phyloP scores from a whole-genome alignment of 108 stramenopile species.

The Skeletonema grethae region DNA sequence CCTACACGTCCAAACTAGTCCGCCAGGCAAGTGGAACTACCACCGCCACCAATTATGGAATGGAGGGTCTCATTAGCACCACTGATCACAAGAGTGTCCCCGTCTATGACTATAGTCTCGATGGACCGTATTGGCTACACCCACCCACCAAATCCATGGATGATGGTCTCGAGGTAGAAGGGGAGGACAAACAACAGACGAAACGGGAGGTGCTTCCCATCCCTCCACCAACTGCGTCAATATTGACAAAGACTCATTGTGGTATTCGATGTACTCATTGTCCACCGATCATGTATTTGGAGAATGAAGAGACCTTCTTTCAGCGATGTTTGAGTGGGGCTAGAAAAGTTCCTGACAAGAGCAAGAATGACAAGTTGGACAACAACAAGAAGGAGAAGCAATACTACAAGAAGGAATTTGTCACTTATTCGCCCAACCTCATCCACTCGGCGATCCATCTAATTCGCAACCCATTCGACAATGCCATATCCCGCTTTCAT shows the following conservation, averaged over 20 bases:
- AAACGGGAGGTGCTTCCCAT: background rate
- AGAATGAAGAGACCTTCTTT: slow-evolving; percentile 24
- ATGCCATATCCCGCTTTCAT: slow-evolving; percentile 73
- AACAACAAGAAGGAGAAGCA: slow-evolving; percentile 1
- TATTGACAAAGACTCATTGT: slow-evolving; percentile 85
- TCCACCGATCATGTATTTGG: slow-evolving; percentile 61
- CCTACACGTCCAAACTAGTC: slow-evolving; percentile 42
- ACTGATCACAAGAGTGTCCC: slow-evolving; percentile 35
- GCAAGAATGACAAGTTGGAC: slow-evolving; percentile 3
- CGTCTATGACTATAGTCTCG: slow-evolving; percentile 30
- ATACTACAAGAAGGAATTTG: slow-evolving; percentile 34
- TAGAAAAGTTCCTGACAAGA: slow-evolving; percentile 28
- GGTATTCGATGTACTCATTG: slow-evolving; percentile 66
- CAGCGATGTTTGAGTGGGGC: slow-evolving; percentile 35
- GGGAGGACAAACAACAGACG: background rate
- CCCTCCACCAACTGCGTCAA: slow-evolving; percentile 40
- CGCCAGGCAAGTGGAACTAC: slow-evolving; percentile 27
- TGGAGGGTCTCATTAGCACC: slow-evolving; percentile 27
- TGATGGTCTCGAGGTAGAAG: slow-evolving; percentile 3
- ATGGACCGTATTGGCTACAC: slow-evolving; percentile 42
- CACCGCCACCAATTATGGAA: slow-evolving; percentile 51
- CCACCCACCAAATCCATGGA: slow-evolving; percentile 8
- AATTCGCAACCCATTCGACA: slow-evolving; percentile 76
- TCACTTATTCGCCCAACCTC: slow-evolving; percentile 36
- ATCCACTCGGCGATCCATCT: slow-evolving; percentile 64